Evolutionary conservation across 1,284 basidiomycete genomes (phyloP).

Genomic region (Leccinum fuscescens): DNA sequence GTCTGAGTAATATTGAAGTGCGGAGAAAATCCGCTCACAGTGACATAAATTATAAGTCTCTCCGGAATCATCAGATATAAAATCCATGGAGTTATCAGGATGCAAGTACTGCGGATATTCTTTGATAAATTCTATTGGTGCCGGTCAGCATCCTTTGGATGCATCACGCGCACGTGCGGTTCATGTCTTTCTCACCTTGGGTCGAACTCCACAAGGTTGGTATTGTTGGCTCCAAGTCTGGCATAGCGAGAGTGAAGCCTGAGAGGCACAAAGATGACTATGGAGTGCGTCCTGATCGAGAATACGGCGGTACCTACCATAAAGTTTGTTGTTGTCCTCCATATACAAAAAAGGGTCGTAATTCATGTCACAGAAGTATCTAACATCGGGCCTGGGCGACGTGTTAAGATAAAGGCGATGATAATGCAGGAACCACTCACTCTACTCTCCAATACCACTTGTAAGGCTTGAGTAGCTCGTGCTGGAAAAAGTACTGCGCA

Average conservation of each 20-base stretch:
- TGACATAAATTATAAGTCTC: slow-evolving; percentile 79
- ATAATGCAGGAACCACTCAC: slow-evolving; percentile 29
- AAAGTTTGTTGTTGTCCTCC: slow-evolving; percentile 73
- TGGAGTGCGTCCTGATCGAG: neutral
- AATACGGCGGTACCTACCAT: slow-evolving; percentile 42
- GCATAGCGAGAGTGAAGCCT: slow-evolving; percentile 78
- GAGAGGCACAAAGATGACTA: neutral
- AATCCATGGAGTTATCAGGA: slow-evolving; percentile 70
- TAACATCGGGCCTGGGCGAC: slow-evolving; percentile 58
- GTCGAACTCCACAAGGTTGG: slow-evolving; percentile 73
- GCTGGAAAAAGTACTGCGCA: slow-evolving; percentile 71
- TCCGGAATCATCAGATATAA: slow-evolving; percentile 73
- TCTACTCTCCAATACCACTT: slow-evolving; percentile 87
- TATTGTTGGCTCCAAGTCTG: slow-evolving; percentile 79
- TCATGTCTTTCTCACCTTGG: slow-evolving; percentile 45
- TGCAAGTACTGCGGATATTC: slow-evolving; percentile 67
- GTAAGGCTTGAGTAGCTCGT: slow-evolving; percentile 67
- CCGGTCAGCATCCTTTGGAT: neutral
- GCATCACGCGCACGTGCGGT: neutral
- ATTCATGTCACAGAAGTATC: slow-evolving; percentile 74
- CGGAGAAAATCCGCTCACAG: slow-evolving; percentile 46
- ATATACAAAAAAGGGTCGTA: slow-evolving; percentile 83
- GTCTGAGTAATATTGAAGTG: neutral
- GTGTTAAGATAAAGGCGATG: slow-evolving; percentile 2
- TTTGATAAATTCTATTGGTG: slow-evolving; percentile 59